Base-by-base conservation (phyloP, 306 rosid species). In the Quercus rubra region DNA sequence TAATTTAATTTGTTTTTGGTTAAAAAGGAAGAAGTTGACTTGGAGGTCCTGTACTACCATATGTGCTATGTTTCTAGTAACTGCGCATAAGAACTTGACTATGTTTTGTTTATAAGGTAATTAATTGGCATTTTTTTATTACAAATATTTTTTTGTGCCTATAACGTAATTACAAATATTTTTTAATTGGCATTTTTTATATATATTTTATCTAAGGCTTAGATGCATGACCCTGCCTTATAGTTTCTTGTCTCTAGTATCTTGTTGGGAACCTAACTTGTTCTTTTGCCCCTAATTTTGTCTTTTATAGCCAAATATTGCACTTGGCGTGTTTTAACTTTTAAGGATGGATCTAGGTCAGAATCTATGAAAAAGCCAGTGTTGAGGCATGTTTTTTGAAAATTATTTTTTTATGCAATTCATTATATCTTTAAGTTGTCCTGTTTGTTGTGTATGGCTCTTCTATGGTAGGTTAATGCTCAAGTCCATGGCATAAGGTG, bases 21-120 rank as follows among this genome's bases (percentile, higher is more conserved):
- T 38, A 38, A 38, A 38, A 38, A 38, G 46, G 46, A 38, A 38
- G 46, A 38, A 38, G 46, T 38, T 38, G 46, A 38, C 11, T 38
- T 7, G 11, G 46, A 38, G 46, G 11, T 38, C 1, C 1, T 38
- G 46, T 11, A 38, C 46, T 38, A 38, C 11, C 46, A 38, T 38
- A 38, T 38, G 2, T 7, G 46, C 2, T 38, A 38, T 7, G 46
- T 38, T 38, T 38, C 10, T 7, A 38, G 46, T 38, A 38, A 38
- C 86, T 89, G 76, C 80, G 92, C 89, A 87, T 83, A 83, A 86
- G 87, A 84, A 84, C 92, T 85, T 87, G 80, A 76, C 69, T 82
- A 35, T 79, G 84, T 80, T 86, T 89, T 88, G 43, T 35, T 35
- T 35, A 6, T 35, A 35, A 35, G 43, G 43, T 35, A 35, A 35